Percentiles rank a stretch among this genome's conserved stretches.
Evolutionary conservation across 2,329 filamentous ascomycete species (phyloP).

Genomic region (Amylocarpus encephaloides): DNA sequence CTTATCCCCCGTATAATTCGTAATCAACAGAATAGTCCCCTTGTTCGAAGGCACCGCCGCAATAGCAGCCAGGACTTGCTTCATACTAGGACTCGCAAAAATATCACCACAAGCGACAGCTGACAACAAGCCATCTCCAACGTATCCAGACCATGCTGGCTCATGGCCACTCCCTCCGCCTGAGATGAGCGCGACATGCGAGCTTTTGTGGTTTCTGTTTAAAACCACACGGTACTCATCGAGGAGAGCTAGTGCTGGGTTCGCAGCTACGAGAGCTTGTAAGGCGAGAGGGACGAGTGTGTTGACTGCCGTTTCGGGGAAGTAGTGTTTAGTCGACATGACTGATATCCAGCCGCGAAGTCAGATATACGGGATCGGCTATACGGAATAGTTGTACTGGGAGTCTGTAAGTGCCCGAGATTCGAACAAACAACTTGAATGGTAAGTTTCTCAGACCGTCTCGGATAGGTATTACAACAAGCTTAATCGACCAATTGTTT

Average conservation of each 20-base stretch:
- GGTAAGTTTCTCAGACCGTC: too few species aligned
- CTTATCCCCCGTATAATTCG: slow-evolving; percentile 46
- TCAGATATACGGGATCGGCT: not conserved
- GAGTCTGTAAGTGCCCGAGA: too few species aligned
- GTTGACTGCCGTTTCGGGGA: slow-evolving; percentile 41
- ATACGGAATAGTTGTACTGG: too few species aligned
- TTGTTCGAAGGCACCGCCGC: slow-evolving; percentile 46
- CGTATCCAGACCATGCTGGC: slow-evolving; percentile 56
- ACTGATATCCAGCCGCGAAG: not conserved
- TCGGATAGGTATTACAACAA: too few species aligned
- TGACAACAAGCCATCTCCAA: slow-evolving; percentile 54
- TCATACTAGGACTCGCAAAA: slow-evolving; percentile 57
- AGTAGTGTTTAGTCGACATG: slow-evolving; percentile 51
- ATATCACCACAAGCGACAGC: slow-evolving; percentile 56
- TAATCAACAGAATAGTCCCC: slow-evolving; percentile 55
- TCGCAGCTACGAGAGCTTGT: slow-evolving; percentile 40
- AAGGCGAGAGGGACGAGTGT: slow-evolving; percentile 42
- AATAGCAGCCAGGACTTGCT: slow-evolving; percentile 55
- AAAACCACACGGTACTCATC: slow-evolving; percentile 42
- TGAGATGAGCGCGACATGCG: slow-evolving; percentile 23
- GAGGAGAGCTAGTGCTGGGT: slow-evolving; percentile 39
- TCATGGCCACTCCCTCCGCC: slow-evolving; percentile 32
- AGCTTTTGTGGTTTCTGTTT: slow-evolving; percentile 34
- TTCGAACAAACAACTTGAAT: too few species aligned
- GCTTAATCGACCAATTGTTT: too few species aligned